Evolutionary conservation across 495 filamentous ascomycete genomes (phyloP).

Genomic region (Aspergillus baeticus): DNA sequence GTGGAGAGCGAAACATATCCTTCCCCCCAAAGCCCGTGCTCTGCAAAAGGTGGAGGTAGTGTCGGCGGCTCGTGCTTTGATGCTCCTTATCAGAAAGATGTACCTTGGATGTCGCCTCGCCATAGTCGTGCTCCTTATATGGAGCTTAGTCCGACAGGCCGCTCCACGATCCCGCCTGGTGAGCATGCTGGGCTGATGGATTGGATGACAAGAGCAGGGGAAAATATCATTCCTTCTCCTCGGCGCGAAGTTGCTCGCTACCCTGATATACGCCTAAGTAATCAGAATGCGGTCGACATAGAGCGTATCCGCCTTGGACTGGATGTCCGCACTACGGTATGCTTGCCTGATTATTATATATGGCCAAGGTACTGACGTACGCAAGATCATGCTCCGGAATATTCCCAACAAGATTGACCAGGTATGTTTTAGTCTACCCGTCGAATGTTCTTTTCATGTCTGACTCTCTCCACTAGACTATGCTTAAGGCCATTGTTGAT

Average conservation of each 20-base stretch:
- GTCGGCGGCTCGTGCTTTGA: conserved; percentile 11
- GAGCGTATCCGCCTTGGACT: conserved; percentile 62
- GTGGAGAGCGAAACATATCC: conserved; percentile 16
- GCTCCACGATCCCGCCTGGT: conserved; percentile 32
- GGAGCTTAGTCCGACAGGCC: conserved; percentile 39
- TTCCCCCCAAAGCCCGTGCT: conserved; percentile 13
- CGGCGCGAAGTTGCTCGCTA: conserved; percentile 23
- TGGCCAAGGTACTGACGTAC: not conserved
- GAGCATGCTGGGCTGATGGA: conserved; percentile 32
- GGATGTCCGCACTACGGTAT: conserved; percentile 73
- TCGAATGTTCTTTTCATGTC: too few relatives aligned
- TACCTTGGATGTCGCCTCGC: conserved; percentile 15
- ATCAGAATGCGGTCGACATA: conserved; percentile 68
- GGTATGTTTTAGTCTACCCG: too few relatives aligned
- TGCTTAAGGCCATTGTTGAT: conserved; percentile 78
- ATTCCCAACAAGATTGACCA: conserved; percentile 90
- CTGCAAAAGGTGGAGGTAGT: too few relatives aligned
- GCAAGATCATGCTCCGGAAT: conserved; percentile 91
- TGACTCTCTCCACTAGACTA: too few relatives aligned
- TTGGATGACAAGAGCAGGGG: conserved; percentile 28
- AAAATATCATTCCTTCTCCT: conserved; percentile 22
- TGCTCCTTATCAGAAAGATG: conserved; percentile 7
- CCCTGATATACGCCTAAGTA: conserved; percentile 29
- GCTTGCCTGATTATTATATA: conserved; percentile 18
- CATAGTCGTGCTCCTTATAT: conserved; percentile 25